Base-by-base conservation (phyloP, 306 rosid genomes). In the Vigna unguiculata region DNA sequence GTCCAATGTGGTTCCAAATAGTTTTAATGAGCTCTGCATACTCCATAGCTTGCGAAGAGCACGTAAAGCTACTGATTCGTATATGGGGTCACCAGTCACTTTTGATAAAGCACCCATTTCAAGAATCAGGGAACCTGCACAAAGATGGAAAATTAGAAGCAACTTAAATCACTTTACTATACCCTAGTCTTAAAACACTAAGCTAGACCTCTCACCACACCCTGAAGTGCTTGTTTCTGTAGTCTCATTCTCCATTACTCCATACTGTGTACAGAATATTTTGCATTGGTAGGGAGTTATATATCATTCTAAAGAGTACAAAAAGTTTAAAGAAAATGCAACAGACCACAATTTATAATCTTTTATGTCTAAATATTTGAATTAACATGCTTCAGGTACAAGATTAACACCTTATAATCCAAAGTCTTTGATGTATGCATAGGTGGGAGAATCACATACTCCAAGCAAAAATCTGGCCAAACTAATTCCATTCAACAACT, bases 221-320 rank as follows among this genome's bases (percentile, higher is more conserved):
- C 97, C 97, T 48, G 98, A 95, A 88, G 97, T 90, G 87, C 98
- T 92, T 80, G 96, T 92, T 89, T 92, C 97, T 64, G 98, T 95
- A 85, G 96, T 95, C 91, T 95, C 98, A 83, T 88, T 79, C 96
- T 88, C 93, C 97, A 92, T 80, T 69, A 95, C 97, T 87, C 98
- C 97, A 82, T 92, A 88, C 97, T 92, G 97, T 85, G 85, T 90
- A 94, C 88, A 90, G 86, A 94, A 90, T 77, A 48, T 90, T 90
- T 92, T 55, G 93, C 90, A 88, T 89, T 84, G 89, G 86, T 74
- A 84, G 12, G 54, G 88, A 81, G 92, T 92, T 97, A 95, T 86
- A 86, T 84, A 90, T 85, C 90, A 88, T 85, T 88, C 93, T 84
- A 82, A 75, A 79, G 71, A 53, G 59, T 21, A 59, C 32, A 68